A percentile compares a stretch with the other conserved stretches of the same genome.
Conservation (phyloP, 2,329 filamentous ascomycete species). For the Trichocomaceae sp. region DNA sequence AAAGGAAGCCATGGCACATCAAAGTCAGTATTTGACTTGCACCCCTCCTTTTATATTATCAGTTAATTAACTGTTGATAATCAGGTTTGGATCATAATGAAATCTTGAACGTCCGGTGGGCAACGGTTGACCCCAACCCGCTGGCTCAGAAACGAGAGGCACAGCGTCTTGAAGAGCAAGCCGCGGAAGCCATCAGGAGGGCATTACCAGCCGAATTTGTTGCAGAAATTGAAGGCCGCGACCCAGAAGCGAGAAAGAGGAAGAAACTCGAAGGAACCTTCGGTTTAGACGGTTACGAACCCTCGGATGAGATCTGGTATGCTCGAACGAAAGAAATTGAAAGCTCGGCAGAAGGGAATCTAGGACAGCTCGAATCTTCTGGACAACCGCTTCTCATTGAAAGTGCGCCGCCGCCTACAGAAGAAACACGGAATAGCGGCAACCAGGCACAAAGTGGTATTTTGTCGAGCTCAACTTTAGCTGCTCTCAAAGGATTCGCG, state of each 20-base stretch:
- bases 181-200: constrained; percentile 82
- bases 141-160: constrained; percentile 90
- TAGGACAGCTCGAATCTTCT: constrained; percentile 43
- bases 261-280: constrained; percentile 86
- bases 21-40: constrained; percentile 42
- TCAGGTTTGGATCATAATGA: constrained; percentile 73
- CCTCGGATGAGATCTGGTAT: constrained; percentile 90
- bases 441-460: constrained; percentile 59
- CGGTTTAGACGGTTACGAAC: constrained; percentile 84
- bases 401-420: constrained; percentile 34
- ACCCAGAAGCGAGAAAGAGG: constrained; percentile 78
- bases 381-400: constrained; percentile 44
- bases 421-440: constrained; percentile 18
- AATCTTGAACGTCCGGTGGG: constrained; percentile 93
- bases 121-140: constrained; percentile 91
- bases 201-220: constrained; percentile 87
- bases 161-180: constrained; percentile 84
- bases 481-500: constrained; percentile 60
- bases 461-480: constrained; percentile 73
- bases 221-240: constrained; percentile 85
- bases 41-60: neutral
- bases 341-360: constrained; percentile 47
- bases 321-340: constrained; percentile 67
- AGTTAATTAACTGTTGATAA: neutral
- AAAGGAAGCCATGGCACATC: constrained; percentile 93